Conservation (phyloP, 2,329 filamentous ascomycete genomes). For the Plenodomus biglobosus region DNA sequence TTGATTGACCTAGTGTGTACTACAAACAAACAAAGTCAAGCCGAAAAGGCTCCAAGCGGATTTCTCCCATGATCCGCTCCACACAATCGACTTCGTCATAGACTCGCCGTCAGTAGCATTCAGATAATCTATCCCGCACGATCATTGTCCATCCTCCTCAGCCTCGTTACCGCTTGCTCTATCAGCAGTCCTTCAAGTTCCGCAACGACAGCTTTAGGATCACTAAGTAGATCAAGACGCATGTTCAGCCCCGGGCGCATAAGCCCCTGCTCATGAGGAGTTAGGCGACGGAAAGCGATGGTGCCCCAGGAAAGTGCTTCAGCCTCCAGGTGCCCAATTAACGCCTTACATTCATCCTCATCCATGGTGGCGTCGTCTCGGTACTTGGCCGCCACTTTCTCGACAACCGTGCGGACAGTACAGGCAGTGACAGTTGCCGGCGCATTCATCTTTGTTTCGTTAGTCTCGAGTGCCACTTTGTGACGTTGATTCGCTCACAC, state of each 20-base stretch:
- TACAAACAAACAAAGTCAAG: background rate
- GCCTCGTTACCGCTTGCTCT: background rate
- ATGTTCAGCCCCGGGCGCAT: slow-evolving; percentile 15
- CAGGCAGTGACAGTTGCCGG: background rate
- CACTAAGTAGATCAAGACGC: slow-evolving; percentile 13
- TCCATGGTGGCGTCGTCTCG: slow-evolving; percentile 3
- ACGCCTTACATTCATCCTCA: slow-evolving; percentile 15
- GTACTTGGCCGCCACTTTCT: slow-evolving; percentile 4
- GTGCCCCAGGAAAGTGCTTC: slow-evolving; percentile 18
- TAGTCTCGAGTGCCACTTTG: background rate
- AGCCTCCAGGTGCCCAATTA: slow-evolving; percentile 10
- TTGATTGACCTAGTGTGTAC: background rate
- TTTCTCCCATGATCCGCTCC: background rate
- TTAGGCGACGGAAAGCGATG: slow-evolving; percentile 3
- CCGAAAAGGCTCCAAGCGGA: background rate
- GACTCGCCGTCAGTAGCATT: background rate
- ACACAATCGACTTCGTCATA: background rate
- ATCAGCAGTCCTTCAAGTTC: slow-evolving; percentile 9
- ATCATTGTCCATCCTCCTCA: background rate
- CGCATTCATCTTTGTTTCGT: background rate
- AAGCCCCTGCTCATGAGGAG: background rate
- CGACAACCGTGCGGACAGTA: slow-evolving; percentile 10
- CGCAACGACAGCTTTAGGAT: background rate
- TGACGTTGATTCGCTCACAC: background rate
- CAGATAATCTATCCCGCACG: background rate